Evolutionary conservation across 345 rosid species (phyloP), one percentile per base, ranked within the genome.

Genomic region (Ricinus communis): DNA sequence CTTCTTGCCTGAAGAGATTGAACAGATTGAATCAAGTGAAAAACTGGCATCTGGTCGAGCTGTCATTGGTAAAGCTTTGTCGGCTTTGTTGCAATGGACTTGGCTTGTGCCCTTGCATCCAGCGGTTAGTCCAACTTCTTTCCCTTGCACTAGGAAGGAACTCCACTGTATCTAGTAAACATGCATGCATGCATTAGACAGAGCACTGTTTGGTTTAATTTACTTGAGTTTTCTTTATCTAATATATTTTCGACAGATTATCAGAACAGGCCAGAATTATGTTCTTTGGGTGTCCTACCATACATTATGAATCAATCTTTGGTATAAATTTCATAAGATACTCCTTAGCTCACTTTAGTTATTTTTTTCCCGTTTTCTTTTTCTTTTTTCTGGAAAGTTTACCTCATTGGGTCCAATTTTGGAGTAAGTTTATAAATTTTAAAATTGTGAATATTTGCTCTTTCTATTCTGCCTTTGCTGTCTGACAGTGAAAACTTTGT

Each of bases 11-110:
- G 93, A 81, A 82, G 88, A 77, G 57, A 73, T 61, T 72, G 87
- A 78, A 74, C 82, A 72, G 69, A 66, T 68, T 69, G 81, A 79
- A 70, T 82, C 84, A 57, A 70, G 65, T 75, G 77, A 80, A 74
- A 87, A 79, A 80, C 78, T 84, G 84, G 75, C 65, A 69, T 77
- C 80, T 68, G 86, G 93, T 78, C 85, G 75, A 76, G 82, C 82
- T 84, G 70, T 82, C 77, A 86, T 87, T 69, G 83, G 85, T 71
- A 90, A 82, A 80, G 77, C 90, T 77, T 80, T 90, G 72, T 85
- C 97, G 66, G 77, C 77, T 54, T 83, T 92, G n/a, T 70, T 92
- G 84, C 91, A 90, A 77, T 90, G 79, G 60, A 80, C 96, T 58
- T 92, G 96, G 96, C 86, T 88, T 77, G 58, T 82, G 63, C 75